Evolutionary conservation across 2,329 filamentous ascomycete genomes (phyloP).

Genomic region (Curvularia sp.): DNA sequence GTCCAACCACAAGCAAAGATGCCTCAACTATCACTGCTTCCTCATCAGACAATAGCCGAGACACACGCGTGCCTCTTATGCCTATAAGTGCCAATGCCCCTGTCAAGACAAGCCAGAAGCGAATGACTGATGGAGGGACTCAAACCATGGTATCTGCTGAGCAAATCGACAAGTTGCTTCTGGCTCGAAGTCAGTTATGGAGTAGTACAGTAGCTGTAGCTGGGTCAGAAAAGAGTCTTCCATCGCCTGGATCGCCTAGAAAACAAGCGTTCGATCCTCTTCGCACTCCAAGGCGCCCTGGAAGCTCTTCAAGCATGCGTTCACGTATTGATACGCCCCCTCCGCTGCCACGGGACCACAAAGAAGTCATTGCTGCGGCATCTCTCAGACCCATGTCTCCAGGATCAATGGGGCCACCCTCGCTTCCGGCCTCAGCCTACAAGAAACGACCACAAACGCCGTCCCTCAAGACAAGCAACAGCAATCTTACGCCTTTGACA

Average conservation of each 20-base stretch:
- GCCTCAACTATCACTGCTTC: slow-evolving; percentile 11
- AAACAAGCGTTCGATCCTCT: slow-evolving; percentile 36
- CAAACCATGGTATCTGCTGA: slow-evolving; percentile 86
- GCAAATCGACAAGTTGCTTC: slow-evolving; percentile 78
- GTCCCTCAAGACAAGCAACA: slow-evolving; percentile 52
- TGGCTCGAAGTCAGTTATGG: slow-evolving; percentile 56
- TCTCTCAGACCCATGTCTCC: slow-evolving; percentile 60
- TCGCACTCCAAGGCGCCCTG: slow-evolving; percentile 64
- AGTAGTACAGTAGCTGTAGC: slow-evolving; percentile 40
- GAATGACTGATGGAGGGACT: slow-evolving; percentile 72
- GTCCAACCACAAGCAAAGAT: slow-evolving; percentile 56
- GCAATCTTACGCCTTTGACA: slow-evolving; percentile 54
- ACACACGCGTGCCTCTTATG: slow-evolving; percentile 34
- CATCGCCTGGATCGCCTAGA: slow-evolving; percentile 48
- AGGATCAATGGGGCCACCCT: slow-evolving; percentile 80
- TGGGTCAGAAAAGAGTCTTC: slow-evolving; percentile 40
- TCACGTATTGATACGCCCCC: slow-evolving; percentile 64
- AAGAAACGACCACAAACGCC: slow-evolving; percentile 55
- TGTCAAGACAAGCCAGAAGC: slow-evolving; percentile 37
- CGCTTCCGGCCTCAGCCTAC: slow-evolving; percentile 78
- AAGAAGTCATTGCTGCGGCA: slow-evolving; percentile 82
- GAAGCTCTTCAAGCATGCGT: slow-evolving; percentile 74
- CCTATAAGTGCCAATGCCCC: slow-evolving; percentile 35
- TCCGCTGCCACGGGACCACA: slow-evolving; percentile 83
- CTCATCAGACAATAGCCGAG: slow-evolving; percentile 15